A percentile compares a stretch with the other conserved stretches of the same genome.
These are phyloP conservation scores for Lactarius pseudohatsudake DNA, from an alignment of 768 basidiomycete species.

Conservation along the genomic window DNA sequence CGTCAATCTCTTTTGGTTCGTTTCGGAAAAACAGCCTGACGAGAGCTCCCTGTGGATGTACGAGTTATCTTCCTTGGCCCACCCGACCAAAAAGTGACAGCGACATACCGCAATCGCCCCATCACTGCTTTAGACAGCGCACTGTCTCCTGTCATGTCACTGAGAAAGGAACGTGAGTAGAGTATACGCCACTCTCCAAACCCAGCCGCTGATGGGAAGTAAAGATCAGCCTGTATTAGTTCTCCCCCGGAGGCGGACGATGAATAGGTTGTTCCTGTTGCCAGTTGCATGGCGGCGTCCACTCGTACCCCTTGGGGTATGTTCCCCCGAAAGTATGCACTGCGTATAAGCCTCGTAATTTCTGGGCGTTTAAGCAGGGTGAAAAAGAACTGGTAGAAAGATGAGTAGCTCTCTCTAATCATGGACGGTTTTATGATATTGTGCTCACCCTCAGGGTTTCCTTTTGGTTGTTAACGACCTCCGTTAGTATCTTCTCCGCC, in stretches of 20 bases:
- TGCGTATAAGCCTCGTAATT: not conserved
- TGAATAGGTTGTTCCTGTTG: not conserved
- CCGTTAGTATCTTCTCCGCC: not conserved
- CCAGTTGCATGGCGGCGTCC: not conserved
- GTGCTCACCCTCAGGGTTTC: conserved; percentile 3
- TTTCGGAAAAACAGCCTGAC: conserved; percentile 20
- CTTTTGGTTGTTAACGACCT: not conserved
- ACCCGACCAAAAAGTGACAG: not conserved
- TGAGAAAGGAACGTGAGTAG: not conserved
- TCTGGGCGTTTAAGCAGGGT: not conserved
- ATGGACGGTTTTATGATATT: not conserved
- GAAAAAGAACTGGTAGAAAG: not conserved
- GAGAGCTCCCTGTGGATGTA: conserved; percentile 20
- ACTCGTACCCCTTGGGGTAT: conserved; percentile 2
- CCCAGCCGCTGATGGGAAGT: conserved; percentile 13
- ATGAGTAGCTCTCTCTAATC: not conserved
- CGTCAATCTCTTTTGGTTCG: conserved; percentile 23
- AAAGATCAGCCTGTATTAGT: conserved; percentile 15
- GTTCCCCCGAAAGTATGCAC: conserved; percentile 16
- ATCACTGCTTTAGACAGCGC: not conserved
- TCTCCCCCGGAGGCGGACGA: not conserved
- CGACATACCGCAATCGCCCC: conserved; percentile 15
- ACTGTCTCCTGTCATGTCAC: conserved; percentile 1
- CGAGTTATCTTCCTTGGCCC: not conserved
- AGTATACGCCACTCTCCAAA: conserved; percentile 22